Base-by-base conservation (phyloP, 305 asterid genomes). In the Solanum hybrid region DNA sequence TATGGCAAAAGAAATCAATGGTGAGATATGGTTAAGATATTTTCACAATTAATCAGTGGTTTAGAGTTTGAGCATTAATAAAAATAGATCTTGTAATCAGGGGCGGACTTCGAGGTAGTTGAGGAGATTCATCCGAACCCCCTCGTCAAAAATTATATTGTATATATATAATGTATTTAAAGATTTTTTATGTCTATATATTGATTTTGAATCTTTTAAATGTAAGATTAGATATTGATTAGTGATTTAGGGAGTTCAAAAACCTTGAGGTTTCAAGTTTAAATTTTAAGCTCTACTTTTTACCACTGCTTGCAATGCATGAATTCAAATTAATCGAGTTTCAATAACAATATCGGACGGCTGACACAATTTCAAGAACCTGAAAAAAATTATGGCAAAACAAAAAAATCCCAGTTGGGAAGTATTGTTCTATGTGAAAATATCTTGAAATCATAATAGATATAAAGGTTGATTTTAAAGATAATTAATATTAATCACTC, bases 71-170 rank as follows among this genome's bases (percentile, higher is more conserved):
- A 64, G 6, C 6, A 0, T 0, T 0, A 22, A 64, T 46, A 46
- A 46, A 14, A 46, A 14, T 5, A 46, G 22, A 46, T 5, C 7
- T 0, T 46, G 0, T 46, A 46, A 13, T 46, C 17, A 46, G 3
- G 64, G 3, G 64, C 0, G 22, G 22, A 14, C 0, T 5, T 46
- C 5, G 60, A 46, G 60, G 0, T 46, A 13, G 60, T 40, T 14
- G 12, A 37, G 4, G 42, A 3, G 12, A 10, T 9, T 46, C 22
- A 14, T 0, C 0, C 22, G 8, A 46, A 46, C 22, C 8, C 8
- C 4, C 3, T 16, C 3, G 64, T 46, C 24, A 60, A 60, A 46
- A 46, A 14, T 46, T 46, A 46, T 8, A 14, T 46, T 0, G 8
- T 0, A 46, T 46, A 46, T 0, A 14, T 14, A 35, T 34, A 34